phyloP scores from a whole-genome alignment of 345 rosid genomes.

The Lepidium africanum region DNA sequence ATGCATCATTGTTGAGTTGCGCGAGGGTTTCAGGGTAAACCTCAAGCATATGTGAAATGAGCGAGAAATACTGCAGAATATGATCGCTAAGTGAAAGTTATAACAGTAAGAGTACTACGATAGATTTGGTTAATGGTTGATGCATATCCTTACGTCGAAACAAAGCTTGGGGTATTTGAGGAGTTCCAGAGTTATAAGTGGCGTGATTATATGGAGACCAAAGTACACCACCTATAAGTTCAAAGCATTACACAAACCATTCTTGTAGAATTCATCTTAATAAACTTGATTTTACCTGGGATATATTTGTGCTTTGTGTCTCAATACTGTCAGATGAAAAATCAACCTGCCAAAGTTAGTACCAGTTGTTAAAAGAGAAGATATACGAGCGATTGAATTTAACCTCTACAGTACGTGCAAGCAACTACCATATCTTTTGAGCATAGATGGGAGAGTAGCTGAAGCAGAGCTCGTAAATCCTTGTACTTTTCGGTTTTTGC shows the following conservation, averaged over 20 bases:
- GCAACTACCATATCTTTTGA: conserved; percentile 81
- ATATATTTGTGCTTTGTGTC: conserved; percentile 58
- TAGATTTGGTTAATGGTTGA: conserved; percentile 2
- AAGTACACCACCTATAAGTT: conserved; percentile 80
- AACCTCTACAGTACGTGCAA: neutral
- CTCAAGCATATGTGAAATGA: conserved; percentile 87
- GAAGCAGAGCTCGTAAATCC: conserved; percentile 94
- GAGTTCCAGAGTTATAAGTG: conserved; percentile 82
- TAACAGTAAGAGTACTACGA: neutral
- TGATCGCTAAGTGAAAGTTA: conserved; percentile 6
- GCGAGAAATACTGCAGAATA: conserved; percentile 67
- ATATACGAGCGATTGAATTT: neutral
- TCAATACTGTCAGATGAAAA: conserved; percentile 81
- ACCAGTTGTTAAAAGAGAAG: conserved; percentile 5
- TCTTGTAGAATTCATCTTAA: conserved; percentile 1
- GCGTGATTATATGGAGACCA: conserved; percentile 85
- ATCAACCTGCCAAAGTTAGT: conserved; percentile 53
- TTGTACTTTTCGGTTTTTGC: conserved; percentile 79
- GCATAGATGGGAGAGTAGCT: conserved; percentile 87
- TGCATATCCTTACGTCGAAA: conserved; percentile 64
- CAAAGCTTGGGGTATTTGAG: conserved; percentile 98
- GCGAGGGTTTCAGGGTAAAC: conserved; percentile 92
- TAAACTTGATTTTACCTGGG: conserved; percentile 53
- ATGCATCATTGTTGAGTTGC: conserved; percentile 62
- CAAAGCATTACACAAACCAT: conserved; percentile 28